Percentiles rank a stretch among this genome's conserved stretches.
Conservation (phyloP, 176 grass and related monocot species). For the Hordeum marinum region DNA sequence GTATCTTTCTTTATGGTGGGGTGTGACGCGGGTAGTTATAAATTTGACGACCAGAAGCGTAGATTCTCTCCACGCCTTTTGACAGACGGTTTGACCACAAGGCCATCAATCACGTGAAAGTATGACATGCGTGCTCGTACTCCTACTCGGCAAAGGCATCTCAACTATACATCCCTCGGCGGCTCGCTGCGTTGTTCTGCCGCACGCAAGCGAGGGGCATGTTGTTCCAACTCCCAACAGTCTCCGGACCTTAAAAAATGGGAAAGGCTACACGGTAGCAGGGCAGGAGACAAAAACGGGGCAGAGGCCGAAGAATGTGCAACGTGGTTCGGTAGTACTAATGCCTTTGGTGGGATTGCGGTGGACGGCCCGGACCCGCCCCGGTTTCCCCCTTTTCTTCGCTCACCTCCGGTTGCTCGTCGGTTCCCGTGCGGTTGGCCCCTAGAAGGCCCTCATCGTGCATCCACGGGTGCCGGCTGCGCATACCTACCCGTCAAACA, state of each 20-base stretch:
- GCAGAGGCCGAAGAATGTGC: conserved; percentile 6
- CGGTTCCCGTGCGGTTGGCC: neutral
- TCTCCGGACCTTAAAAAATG: neutral
- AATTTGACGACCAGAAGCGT: neutral
- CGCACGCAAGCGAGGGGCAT: neutral
- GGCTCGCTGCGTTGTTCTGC: neutral
- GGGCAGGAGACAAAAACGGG: neutral
- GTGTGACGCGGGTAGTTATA: neutral
- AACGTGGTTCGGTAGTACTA: neutral
- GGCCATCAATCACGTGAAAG: neutral
- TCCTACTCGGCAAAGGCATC: neutral
- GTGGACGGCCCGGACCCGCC: neutral
- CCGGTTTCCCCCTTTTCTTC: neutral
- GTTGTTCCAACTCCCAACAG: neutral
- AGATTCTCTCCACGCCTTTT: neutral
- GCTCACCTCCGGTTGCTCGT: neutral
- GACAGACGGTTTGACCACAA: neutral
- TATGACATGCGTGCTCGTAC: neutral
- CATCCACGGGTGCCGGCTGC: too few relatives aligned
- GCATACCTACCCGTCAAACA: too few relatives aligned
- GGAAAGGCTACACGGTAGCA: too few relatives aligned
- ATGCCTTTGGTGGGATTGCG: neutral
- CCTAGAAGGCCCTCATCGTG: too few relatives aligned
- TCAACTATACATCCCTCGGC: neutral
- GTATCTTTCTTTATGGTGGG: neutral